Evolutionary conservation across 129 eudicot genomes (phyloP).

Genomic region (Mikania micrantha): DNA sequence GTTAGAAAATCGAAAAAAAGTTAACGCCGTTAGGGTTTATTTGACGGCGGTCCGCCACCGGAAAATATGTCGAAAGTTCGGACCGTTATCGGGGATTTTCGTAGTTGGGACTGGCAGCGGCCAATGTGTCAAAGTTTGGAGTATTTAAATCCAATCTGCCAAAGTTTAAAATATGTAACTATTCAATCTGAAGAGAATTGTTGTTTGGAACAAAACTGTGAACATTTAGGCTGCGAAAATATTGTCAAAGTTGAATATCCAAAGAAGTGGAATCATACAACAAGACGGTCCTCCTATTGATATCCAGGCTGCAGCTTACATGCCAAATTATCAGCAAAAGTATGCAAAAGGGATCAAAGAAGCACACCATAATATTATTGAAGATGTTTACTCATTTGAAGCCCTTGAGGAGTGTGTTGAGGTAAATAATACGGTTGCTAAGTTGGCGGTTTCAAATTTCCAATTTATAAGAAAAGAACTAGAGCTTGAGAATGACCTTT

Average conservation of each 20-base stretch:
- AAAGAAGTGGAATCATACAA: slow-evolving; percentile 26
- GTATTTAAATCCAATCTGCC: no score
- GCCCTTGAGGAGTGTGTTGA: slow-evolving; percentile 27
- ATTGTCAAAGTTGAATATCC: slow-evolving; percentile 44
- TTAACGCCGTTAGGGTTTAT: no score
- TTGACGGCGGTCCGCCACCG: no score
- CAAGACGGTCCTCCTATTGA: slow-evolving; percentile 21
- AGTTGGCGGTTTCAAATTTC: slow-evolving; percentile 17
- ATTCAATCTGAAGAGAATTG: no score
- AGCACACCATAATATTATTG: slow-evolving; percentile 18
- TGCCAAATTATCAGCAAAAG: slow-evolving; percentile 4
- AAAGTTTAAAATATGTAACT: no score
- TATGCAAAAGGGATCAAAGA: slow-evolving; percentile 11
- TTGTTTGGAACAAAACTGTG: slow-evolving; percentile 10
- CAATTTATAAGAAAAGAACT: slow-evolving; percentile 18
- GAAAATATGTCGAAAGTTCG: no score
- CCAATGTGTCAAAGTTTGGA: no score
- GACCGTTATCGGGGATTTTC: no score
- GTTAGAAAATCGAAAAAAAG: no score
- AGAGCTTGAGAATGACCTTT: slow-evolving; percentile 42
- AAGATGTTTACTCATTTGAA: slow-evolving; percentile 25
- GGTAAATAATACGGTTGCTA: slow-evolving; percentile 14
- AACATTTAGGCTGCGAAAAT: slow-evolving; percentile 56
- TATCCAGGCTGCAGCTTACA: slow-evolving; percentile 16
- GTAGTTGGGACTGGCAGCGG: no score